phyloP scores from a whole-genome alignment of 1,139 yeast genomes.

The Taphrina populina region DNA sequence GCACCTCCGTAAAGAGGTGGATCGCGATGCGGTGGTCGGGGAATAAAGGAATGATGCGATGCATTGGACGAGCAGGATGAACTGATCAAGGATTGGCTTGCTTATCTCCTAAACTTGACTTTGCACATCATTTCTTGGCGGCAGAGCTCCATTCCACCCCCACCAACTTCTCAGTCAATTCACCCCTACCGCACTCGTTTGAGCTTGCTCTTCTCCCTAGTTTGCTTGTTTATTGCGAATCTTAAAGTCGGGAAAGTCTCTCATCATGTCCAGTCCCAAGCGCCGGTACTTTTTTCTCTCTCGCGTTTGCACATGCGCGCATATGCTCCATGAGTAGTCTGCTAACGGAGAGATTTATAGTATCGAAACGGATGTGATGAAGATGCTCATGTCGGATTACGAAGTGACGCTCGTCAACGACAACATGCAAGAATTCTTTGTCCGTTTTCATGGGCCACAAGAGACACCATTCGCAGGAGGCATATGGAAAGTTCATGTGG shows the following conservation, averaged over 20 bases:
- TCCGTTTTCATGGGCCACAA: slow-evolving; percentile 80
- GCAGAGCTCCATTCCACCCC: too few species aligned
- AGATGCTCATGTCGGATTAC: slow-evolving; percentile 89
- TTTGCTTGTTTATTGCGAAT: too few species aligned
- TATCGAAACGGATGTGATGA: slow-evolving; percentile 96
- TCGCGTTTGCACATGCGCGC: too few species aligned
- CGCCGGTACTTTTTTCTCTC: slow-evolving; percentile 5
- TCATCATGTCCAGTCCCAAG: slow-evolving; percentile 25
- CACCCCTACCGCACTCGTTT: too few species aligned
- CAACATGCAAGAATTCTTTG: slow-evolving; percentile 86
- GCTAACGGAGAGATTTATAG: slow-evolving; percentile 45
- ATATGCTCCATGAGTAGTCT: too few species aligned
- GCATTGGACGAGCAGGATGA: too few species aligned
- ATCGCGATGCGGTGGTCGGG: slow-evolving; percentile 46
- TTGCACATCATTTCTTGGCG: too few species aligned
- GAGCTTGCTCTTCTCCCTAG: too few species aligned
- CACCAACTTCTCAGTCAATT: too few species aligned
- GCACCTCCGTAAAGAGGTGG: slow-evolving; percentile 49
- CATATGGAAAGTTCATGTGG: slow-evolving; percentile 86
- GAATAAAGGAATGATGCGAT: slow-evolving; percentile 57
- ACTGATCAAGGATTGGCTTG: too few species aligned
- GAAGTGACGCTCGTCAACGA: slow-evolving; percentile 84
- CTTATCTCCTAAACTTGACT: too few species aligned
- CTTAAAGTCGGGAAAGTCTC: too few species aligned
- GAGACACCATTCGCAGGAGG: slow-evolving; percentile 92